Percentiles rank a stretch among this genome's conserved stretches.
phyloP scores from a whole-genome alignment of 768 basidiomycete genomes.

The Tubosaeta sp. region DNA sequence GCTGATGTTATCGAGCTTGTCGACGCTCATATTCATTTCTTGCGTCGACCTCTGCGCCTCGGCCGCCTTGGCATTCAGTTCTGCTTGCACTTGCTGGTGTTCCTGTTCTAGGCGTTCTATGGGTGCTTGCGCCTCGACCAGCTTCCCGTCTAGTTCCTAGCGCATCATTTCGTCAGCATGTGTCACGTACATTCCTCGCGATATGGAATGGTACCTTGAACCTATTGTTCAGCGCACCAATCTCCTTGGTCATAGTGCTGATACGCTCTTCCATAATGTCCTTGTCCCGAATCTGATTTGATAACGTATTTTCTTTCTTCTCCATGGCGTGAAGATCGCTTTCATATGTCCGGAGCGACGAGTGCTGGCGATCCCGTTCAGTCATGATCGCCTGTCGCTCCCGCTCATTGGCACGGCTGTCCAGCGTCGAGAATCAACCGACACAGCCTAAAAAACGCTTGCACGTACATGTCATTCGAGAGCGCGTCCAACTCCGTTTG shows the following conservation, averaged over 20 bases:
- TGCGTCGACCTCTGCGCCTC: conserved; percentile 55
- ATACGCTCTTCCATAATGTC: conserved; percentile 52
- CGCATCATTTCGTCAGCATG: neutral
- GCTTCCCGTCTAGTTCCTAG: conserved; percentile 62
- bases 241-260: conserved; percentile 54
- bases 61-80: conserved; percentile 43
- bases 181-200: neutral
- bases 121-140: conserved; percentile 58
- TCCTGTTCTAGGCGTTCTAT: conserved; percentile 60
- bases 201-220: conserved; percentile 43
- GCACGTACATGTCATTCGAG: conserved; percentile 36
- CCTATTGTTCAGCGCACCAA: conserved; percentile 38
- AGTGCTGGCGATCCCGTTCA: conserved; percentile 61
- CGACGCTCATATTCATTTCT: conserved; percentile 60
- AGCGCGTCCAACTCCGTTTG: conserved; percentile 70
- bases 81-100: conserved; percentile 45
- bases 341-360: conserved; percentile 50
- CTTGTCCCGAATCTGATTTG: conserved; percentile 57
- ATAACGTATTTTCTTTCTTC: conserved; percentile 53
- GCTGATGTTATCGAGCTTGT: conserved; percentile 57
- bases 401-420: conserved; percentile 61
- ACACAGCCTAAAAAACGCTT: neutral
- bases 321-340: conserved; percentile 60
- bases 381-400: conserved; percentile 52
- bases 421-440: neutral